Conservation (phyloP, 2,329 filamentous ascomycete species). For the Monilinia polystroma region DNA sequence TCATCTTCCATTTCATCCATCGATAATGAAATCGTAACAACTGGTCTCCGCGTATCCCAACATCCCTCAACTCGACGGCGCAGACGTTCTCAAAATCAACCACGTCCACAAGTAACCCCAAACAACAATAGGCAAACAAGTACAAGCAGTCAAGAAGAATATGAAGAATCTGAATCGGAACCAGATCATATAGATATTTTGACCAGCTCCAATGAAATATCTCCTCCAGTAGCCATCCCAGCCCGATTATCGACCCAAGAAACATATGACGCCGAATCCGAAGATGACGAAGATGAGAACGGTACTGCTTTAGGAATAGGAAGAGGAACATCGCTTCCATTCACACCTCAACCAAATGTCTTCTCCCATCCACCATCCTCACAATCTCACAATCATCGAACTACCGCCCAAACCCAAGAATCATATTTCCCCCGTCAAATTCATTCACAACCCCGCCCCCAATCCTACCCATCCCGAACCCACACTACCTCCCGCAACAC, state of each 20-base stretch:
- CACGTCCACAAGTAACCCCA: conserved; percentile 34
- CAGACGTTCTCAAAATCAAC: conserved; percentile 40
- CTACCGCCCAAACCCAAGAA: conserved; percentile 47
- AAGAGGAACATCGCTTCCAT: conserved; percentile 47
- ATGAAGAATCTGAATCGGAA: conserved; percentile 89
- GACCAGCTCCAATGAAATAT: conserved; percentile 57
- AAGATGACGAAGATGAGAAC: conserved; percentile 55
- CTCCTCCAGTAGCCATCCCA: conserved; percentile 40
- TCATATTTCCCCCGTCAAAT: conserved; percentile 38
- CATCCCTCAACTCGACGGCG: conserved; percentile 62
- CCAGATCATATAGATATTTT: conserved; percentile 62
- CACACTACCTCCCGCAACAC: conserved; percentile 40
- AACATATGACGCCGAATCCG: conserved; percentile 34
- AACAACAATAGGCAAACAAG: conserved; percentile 46
- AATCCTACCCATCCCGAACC: conserved; percentile 41
- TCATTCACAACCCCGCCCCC: conserved; percentile 29
- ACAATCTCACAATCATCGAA: conserved; percentile 36
- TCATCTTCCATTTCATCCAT: conserved; percentile 88
- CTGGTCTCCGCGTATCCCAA: conserved; percentile 74
- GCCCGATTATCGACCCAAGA: conserved; percentile 25
- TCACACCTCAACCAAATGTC: conserved; percentile 87
- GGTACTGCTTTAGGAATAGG: conserved; percentile 71
- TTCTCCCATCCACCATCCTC: conserved; percentile 78
- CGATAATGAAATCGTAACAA: conserved; percentile 86
- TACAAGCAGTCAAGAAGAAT: conserved; percentile 86